phyloP scores from a whole-genome alignment of 164 flowering plant genomes.

The Magnolia kwangsiensis region DNA sequence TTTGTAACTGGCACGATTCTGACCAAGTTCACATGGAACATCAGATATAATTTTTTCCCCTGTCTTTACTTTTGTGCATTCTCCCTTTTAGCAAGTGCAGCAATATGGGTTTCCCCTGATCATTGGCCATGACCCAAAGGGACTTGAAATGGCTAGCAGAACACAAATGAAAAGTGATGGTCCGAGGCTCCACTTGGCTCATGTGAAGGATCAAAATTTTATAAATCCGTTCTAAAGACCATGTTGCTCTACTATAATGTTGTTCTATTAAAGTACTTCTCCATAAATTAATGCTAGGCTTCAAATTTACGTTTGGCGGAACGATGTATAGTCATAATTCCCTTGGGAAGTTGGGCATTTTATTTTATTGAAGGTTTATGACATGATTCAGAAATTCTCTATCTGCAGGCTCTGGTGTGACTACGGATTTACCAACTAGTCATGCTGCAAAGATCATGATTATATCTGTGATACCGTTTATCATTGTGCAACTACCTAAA shows the following conservation, averaged over 20 bases:
- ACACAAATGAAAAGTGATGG: no score
- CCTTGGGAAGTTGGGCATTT: neutral
- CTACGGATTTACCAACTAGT: conserved; percentile 75
- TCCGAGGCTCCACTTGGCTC: neutral
- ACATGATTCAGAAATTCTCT: neutral
- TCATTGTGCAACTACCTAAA: conserved; percentile 79
- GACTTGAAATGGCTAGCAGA: no score
- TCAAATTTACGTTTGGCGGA: neutral
- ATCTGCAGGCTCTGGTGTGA: conserved; percentile 67
- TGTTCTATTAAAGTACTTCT: neutral
- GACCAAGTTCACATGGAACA: no score
- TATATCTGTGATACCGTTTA: conserved; percentile 76
- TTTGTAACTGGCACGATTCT: no score
- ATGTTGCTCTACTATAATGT: neutral
- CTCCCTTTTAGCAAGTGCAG: no score
- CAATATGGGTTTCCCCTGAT: no score
- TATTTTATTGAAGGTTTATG: neutral
- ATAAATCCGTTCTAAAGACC: neutral
- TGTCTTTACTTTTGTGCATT: no score
- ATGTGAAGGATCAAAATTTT: neutral
- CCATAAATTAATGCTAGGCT: neutral
- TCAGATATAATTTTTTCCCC: no score
- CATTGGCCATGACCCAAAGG: no score
- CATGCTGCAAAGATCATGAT: conserved; percentile 86
- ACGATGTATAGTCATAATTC: neutral